A percentile compares a stretch with the other conserved stretches of the same genome.
Conservation (phyloP, 1,284 basidiomycete species). For the Meira miltonrushii region DNA sequence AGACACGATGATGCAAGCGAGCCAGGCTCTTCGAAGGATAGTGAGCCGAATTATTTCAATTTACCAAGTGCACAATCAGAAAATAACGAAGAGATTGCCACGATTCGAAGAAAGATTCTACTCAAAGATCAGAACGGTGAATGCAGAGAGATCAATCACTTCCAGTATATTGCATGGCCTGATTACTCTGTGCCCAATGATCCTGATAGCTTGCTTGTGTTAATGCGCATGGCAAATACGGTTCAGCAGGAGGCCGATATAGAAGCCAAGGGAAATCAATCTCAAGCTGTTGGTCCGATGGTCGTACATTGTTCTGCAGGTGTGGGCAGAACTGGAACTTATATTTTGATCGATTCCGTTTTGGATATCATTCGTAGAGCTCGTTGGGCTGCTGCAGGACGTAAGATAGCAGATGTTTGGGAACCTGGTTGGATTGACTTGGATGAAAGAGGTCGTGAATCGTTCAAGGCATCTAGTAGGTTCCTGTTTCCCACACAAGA, state of each 20-base stretch:
- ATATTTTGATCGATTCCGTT: constrained; percentile 42
- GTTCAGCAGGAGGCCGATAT: constrained; percentile 29
- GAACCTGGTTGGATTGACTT: constrained; percentile 10
- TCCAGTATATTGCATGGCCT: constrained; percentile 50
- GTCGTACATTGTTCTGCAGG: constrained; percentile 52
- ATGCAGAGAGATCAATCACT: constrained; percentile 30
- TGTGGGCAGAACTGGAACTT: constrained; percentile 47
- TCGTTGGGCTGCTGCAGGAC: no score
- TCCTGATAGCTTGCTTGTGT: constrained; percentile 32
- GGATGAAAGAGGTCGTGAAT: background rate
- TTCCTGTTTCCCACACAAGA: no score
- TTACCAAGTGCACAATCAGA: background rate
- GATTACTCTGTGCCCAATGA: constrained; percentile 47
- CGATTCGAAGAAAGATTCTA: constrained; percentile 32
- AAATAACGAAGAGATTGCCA: constrained; percentile 12
- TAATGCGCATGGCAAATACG: constrained; percentile 32
- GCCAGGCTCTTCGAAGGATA: background rate
- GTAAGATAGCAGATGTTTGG: constrained; percentile 5
- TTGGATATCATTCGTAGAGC: constrained; percentile 23
- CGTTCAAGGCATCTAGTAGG: background rate
- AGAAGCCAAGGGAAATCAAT: constrained; percentile 11
- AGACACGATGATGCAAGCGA: constrained; percentile 8
- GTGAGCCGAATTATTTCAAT: constrained; percentile 19
- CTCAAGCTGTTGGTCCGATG: constrained; percentile 28
- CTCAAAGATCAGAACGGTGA: constrained; percentile 22